phyloP scores from a whole-genome alignment of 2,329 filamentous ascomycete genomes.

The Teratosphaeria pseudoeucalypti region DNA sequence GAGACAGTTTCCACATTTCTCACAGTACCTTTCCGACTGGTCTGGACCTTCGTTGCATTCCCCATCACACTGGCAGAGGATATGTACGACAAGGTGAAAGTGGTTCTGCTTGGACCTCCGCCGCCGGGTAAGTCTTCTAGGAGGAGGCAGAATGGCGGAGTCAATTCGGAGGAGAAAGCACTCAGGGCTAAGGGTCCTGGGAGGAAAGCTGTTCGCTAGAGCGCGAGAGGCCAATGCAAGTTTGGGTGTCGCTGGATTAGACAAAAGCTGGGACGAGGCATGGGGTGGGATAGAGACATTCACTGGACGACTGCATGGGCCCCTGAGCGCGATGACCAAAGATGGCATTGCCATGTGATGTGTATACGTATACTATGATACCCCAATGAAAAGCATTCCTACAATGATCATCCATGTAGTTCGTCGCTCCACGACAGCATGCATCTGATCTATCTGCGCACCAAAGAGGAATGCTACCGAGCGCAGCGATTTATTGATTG shows the following conservation, averaged over 20 bases:
- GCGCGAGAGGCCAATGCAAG: neutral
- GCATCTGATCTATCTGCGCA: too few species aligned
- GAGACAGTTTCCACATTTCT: constrained; percentile 6
- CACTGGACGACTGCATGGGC: neutral
- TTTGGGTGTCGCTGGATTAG: neutral
- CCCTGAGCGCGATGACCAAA: neutral
- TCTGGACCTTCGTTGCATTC: constrained; percentile 9
- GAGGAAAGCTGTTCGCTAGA: neutral
- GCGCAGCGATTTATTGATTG: too few species aligned
- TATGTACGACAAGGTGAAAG: constrained; percentile 13
- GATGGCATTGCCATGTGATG: neutral
- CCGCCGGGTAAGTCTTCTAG: neutral
- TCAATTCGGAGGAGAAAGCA: neutral
- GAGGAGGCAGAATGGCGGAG: neutral
- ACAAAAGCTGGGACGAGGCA: neutral
- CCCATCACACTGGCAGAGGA: constrained; percentile 14
- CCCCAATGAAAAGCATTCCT: neutral
- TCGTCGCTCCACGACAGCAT: neutral
- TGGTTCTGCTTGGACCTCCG: constrained; percentile 12
- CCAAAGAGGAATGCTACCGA: too few species aligned
- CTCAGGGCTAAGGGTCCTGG: neutral
- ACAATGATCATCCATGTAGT: neutral
- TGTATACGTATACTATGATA: neutral
- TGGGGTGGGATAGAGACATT: neutral
- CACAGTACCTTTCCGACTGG: constrained; percentile 10